A percentile compares a stretch with the other conserved stretches of the same genome.
Conservation (phyloP, 2,329 filamentous ascomycete genomes). For the Didymella pinodella region DNA sequence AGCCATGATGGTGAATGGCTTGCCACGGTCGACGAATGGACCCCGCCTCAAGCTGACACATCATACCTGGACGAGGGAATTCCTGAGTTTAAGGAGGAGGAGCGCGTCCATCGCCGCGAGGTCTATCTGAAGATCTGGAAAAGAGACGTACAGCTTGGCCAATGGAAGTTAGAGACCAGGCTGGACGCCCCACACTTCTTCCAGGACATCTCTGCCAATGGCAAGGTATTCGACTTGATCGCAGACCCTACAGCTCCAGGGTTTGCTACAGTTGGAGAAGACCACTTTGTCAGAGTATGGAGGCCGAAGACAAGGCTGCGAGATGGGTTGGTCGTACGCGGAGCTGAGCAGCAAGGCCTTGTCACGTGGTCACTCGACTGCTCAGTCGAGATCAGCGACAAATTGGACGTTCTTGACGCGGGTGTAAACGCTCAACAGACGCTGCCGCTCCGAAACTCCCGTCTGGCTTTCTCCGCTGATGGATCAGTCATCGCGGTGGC, state of each 20-base stretch:
- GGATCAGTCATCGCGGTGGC: constrained; percentile 48
- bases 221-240: constrained; percentile 74
- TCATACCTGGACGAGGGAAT: constrained; percentile 60
- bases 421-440: constrained; percentile 28
- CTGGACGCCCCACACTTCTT: constrained; percentile 80
- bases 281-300: constrained; percentile 83
- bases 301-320: constrained; percentile 73
- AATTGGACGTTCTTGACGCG: constrained; percentile 39
- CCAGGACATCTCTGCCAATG: constrained; percentile 58
- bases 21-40: constrained; percentile 91
- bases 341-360: constrained; percentile 60
- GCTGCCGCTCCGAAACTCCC: constrained; percentile 62
- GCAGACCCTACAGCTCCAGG: constrained; percentile 72
- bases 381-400: constrained; percentile 56
- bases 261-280: constrained; percentile 86
- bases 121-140: constrained; percentile 92
- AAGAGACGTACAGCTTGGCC: constrained; percentile 62
- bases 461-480: constrained; percentile 72
- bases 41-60: constrained; percentile 73
- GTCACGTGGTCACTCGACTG: constrained; percentile 78
- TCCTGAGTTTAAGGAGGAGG: constrained; percentile 52
- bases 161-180: constrained; percentile 80
- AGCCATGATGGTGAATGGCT: constrained; percentile 87
- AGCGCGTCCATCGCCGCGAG: constrained; percentile 66
- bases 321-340: constrained; percentile 71